A percentile compares a stretch with the other conserved stretches of the same genome.
These are phyloP conservation scores for Aspergillus latus DNA, from an alignment of 2,329 filamentous ascomycete genomes.

Conservation along the genomic window DNA sequence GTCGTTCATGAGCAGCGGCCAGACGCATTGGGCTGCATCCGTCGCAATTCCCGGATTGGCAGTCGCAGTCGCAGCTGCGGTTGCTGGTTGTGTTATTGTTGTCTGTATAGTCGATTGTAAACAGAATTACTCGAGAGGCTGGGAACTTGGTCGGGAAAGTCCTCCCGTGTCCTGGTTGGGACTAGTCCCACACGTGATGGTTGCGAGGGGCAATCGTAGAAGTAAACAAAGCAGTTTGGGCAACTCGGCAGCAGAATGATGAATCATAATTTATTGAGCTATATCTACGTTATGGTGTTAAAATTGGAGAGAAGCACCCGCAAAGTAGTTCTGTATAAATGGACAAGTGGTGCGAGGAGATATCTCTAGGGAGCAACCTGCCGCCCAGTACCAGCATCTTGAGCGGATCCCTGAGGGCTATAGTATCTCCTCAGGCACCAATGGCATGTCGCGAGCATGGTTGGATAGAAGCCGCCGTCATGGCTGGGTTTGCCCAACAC, in stretches of 20 bases:
- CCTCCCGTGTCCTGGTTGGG: background rate
- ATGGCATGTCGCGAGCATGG: too few species aligned
- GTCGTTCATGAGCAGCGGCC: conserved; percentile 20
- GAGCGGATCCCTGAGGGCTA: background rate
- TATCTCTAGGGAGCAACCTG: background rate
- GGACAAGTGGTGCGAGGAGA: background rate
- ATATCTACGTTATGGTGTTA: background rate
- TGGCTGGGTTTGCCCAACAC: background rate
- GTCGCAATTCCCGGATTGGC: conserved; percentile 12
- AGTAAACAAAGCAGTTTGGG: background rate
- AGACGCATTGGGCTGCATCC: conserved; percentile 22
- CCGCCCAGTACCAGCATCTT: background rate
- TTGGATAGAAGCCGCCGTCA: background rate
- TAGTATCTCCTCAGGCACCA: too few species aligned
- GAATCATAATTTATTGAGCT: background rate
- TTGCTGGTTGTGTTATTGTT: conserved; percentile 17
- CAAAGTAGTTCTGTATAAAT: background rate
- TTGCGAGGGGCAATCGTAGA: conserved; percentile 2
- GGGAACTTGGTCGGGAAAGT: too few species aligned
- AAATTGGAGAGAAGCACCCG: background rate
- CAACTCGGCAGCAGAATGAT: background rate
- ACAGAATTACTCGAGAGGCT: conserved; percentile 21
- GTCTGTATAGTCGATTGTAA: conserved; percentile 8
- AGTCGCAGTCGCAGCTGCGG: conserved; percentile 9
- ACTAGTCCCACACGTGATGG: conserved; percentile 3